Conservation (phyloP, 2,329 filamentous ascomycete species). For the Kalaharituber pfeilii region DNA sequence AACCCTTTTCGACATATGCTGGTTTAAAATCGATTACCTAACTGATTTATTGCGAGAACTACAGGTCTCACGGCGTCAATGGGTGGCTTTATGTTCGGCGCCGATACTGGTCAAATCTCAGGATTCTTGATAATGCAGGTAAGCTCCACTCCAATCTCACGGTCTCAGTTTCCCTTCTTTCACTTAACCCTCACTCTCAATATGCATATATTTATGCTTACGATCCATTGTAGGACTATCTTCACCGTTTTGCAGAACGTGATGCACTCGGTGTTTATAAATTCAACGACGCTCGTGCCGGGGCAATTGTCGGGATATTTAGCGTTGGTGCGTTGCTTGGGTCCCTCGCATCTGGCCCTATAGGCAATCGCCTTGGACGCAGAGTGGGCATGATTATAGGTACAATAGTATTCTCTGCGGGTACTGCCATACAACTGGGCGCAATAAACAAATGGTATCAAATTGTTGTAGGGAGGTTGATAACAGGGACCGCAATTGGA, state of each 20-base stretch:
- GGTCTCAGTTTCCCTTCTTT: background rate
- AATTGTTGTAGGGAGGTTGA: conserved; percentile 45
- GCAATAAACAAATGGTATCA: conserved; percentile 42
- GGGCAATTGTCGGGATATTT: conserved; percentile 46
- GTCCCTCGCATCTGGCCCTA: conserved; percentile 39
- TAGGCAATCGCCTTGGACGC: conserved; percentile 45
- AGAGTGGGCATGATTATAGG: conserved; percentile 44
- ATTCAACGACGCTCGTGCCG: conserved; percentile 44
- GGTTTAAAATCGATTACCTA: background rate
- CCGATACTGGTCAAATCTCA: conserved; percentile 45
- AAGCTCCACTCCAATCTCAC: background rate
- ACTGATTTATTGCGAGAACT: background rate
- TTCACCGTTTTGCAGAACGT: conserved; percentile 37
- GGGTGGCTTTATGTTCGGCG: conserved; percentile 46
- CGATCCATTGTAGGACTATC: conserved; percentile 33
- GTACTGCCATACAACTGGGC: conserved; percentile 48
- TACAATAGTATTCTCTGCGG: conserved; percentile 45
- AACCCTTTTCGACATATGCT: background rate
- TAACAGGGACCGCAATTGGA: conserved; percentile 50
- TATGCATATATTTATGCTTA: background rate
- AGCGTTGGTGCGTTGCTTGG: conserved; percentile 43
- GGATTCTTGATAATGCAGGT: conserved; percentile 32
- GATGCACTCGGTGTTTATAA: conserved; percentile 28
- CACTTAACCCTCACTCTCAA: conserved; percentile 24
- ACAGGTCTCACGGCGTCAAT: conserved; percentile 39